A percentile compares a stretch with the other conserved stretches of the same genome.
phyloP scores from a whole-genome alignment of 2,329 filamentous ascomycete species.

The Claviceps africana region DNA sequence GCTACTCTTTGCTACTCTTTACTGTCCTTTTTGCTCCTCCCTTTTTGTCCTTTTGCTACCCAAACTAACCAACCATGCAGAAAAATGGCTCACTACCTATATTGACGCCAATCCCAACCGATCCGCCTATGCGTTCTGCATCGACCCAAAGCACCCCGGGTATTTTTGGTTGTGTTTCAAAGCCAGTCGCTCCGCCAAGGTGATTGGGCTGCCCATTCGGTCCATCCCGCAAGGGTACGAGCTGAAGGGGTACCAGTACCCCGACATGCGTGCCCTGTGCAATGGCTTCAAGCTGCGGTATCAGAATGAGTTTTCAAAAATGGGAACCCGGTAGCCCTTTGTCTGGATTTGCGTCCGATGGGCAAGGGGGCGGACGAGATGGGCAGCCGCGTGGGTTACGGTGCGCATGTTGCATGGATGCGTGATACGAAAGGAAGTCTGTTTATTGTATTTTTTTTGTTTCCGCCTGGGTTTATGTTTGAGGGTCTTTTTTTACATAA shows the following conservation, averaged over 20 bases:
- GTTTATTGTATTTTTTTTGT: too few species aligned
- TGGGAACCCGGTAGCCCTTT: slow-evolving; percentile 25
- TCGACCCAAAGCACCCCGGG: slow-evolving; percentile 79
- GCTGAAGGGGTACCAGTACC: slow-evolving; percentile 75
- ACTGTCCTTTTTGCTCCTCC: not conserved
- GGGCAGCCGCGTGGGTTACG: too few species aligned
- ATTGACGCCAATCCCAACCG: slow-evolving; percentile 90
- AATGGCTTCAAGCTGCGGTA: slow-evolving; percentile 91
- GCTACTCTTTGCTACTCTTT: not conserved
- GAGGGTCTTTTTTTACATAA: too few species aligned
- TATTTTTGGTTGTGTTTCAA: slow-evolving; percentile 98
- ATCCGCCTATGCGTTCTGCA: slow-evolving; percentile 89
- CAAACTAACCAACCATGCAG: slow-evolving; percentile 38
- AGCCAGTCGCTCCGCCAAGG: slow-evolving; percentile 58
- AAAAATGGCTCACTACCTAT: slow-evolving; percentile 92
- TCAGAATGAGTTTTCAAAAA: slow-evolving; percentile 50
- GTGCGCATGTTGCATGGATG: too few species aligned
- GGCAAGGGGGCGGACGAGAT: too few species aligned
- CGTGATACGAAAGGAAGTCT: too few species aligned
- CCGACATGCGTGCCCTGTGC: slow-evolving; percentile 86
- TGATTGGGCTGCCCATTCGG: slow-evolving; percentile 73
- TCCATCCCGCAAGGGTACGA: slow-evolving; percentile 90
- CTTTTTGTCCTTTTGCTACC: not conserved
- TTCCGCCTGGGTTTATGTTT: too few species aligned
- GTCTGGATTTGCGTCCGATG: not conserved